Evolutionary conservation across 371 early-diverging fungal species (phyloP).

Genomic region (Actinomucor elegans): DNA sequence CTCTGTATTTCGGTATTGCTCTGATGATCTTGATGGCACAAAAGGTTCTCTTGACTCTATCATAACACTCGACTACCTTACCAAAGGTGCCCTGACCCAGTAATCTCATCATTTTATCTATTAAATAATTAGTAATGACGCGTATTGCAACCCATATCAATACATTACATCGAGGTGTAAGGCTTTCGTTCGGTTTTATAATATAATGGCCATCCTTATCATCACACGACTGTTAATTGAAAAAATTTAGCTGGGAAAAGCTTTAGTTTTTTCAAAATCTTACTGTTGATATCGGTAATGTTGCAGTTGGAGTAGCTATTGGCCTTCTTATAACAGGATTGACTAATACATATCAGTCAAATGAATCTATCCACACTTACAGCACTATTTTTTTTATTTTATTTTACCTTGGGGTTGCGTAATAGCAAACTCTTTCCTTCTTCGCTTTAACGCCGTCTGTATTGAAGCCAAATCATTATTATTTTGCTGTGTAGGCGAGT

Average conservation of each 20-base stretch:
- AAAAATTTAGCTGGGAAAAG: background rate
- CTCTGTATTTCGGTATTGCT: constrained; percentile 92
- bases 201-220: constrained; percentile 94
- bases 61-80: constrained; percentile 90
- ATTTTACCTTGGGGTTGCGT: background rate
- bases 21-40: constrained; percentile 89
- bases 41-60: constrained; percentile 56
- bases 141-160: no score
- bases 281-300: background rate
- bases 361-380: no score
- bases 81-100: constrained; percentile 98
- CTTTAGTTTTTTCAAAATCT: background rate
- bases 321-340: constrained; percentile 9
- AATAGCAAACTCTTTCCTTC: background rate
- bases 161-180: constrained; percentile 73
- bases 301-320: constrained; percentile 1
- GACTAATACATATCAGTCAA: no score
- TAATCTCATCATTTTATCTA: constrained; percentile 78
- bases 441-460: no score
- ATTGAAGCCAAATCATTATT: background rate
- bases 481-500: background rate
- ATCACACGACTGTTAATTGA: constrained; percentile 57
- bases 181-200: constrained; percentile 70
- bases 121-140: no score
- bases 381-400: background rate